phyloP scores from a whole-genome alignment of 176 grass and related monocot species.

The Canna indica region DNA sequence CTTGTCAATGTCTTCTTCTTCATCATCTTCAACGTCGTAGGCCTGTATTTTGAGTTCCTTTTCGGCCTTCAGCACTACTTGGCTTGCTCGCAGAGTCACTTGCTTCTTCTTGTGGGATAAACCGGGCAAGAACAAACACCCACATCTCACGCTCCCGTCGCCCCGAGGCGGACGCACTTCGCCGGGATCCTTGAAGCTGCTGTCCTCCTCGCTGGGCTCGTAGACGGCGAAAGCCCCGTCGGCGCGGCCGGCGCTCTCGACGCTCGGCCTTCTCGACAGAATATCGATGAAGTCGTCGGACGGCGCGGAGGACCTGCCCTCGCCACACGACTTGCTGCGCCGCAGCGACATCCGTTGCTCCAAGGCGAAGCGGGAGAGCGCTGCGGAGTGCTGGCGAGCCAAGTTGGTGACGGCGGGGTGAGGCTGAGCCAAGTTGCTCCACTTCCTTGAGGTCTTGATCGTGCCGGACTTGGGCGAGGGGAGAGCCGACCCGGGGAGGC shows the following conservation, averaged over 20 bases:
- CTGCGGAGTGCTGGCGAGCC: neutral
- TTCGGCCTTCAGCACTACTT: neutral
- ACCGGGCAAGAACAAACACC: conserved; percentile 51
- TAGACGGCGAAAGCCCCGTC: conserved; percentile 36
- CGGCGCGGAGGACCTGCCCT: conserved; percentile 29
- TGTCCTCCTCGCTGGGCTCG: conserved; percentile 4
- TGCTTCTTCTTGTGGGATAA: conserved; percentile 36
- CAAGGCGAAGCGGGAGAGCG: conserved; percentile 6
- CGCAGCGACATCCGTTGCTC: conserved; percentile 16
- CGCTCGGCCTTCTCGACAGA: conserved; percentile 29
- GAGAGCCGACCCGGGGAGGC: neutral
- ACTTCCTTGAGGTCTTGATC: neutral
- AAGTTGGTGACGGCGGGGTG: neutral
- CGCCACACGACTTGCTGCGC: conserved; percentile 33
- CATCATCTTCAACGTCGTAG: neutral
- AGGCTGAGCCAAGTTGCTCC: neutral
- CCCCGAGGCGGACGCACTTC: neutral
- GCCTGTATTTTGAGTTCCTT: too few relatives aligned
- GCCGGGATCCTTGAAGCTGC: neutral
- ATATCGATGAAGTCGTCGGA: conserved; percentile 26
- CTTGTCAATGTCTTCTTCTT: conserved; percentile 1
- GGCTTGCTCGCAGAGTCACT: neutral
- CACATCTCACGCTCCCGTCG: conserved; percentile 41
- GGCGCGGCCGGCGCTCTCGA: conserved; percentile 28
- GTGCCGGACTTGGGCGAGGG: conserved; percentile 6